Percentiles rank a stretch among this genome's conserved stretches.
These are phyloP conservation scores for Solanum pennellii DNA, from an alignment of 257 asterid species.

Conservation along the genomic window DNA sequence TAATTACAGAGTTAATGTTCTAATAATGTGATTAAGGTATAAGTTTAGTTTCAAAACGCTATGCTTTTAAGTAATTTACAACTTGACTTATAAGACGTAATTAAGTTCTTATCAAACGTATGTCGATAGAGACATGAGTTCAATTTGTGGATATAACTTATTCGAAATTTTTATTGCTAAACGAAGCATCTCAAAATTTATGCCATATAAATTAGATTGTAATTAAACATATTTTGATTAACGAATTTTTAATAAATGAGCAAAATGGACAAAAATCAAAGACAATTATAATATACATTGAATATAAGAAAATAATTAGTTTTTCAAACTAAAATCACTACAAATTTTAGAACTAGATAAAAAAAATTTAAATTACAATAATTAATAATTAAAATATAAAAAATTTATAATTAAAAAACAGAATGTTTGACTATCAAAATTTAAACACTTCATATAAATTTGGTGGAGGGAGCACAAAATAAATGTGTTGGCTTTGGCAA, in stretches of 20 bases:
- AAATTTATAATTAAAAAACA: too few species aligned
- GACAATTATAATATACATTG: background rate
- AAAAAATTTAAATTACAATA: too few species aligned
- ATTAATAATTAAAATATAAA: too few species aligned
- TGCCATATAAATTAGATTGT: rapidly evolving
- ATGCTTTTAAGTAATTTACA: background rate
- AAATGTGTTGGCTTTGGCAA: background rate
- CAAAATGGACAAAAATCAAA: background rate
- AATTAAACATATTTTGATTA: too few species aligned
- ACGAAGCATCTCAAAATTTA: background rate
- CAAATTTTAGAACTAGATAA: background rate
- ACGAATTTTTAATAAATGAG: background rate
- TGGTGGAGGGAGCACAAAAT: background rate
- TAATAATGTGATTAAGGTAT: background rate
- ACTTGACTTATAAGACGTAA: too few species aligned
- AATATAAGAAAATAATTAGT: too few species aligned
- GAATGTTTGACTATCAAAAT: background rate
- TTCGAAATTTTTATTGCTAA: too few species aligned
- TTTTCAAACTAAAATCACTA: too few species aligned
- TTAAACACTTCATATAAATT: background rate
- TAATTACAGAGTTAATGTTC: background rate
- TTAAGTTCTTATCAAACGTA: rapidly evolving
- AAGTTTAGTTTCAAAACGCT: background rate
- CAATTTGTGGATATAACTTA: rapidly evolving
- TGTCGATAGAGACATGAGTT: rapidly evolving